Evolutionary conservation across 805 yeast genomes (phyloP).

Genomic region (Lipomyces lipofer): DNA sequence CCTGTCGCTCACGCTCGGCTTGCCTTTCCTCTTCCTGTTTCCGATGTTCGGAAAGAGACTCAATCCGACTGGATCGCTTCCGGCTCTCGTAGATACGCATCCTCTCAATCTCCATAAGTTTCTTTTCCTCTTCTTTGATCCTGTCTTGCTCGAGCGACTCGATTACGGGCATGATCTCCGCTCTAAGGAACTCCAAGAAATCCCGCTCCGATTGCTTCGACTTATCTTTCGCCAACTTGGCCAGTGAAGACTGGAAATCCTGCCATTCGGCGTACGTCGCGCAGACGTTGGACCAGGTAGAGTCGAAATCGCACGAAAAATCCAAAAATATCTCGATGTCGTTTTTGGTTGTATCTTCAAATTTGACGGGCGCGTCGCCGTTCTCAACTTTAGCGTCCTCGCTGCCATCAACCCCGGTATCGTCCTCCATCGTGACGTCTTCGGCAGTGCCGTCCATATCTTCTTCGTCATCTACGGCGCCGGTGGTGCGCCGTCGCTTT

Average conservation of each 20-base stretch:
- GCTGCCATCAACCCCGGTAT: background rate
- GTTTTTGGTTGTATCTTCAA: background rate
- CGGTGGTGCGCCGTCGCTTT: slow-evolving; percentile 18
- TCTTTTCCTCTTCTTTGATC: slow-evolving; percentile 31
- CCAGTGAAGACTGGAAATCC: slow-evolving; percentile 28
- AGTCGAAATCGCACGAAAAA: slow-evolving; percentile 26
- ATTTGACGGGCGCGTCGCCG: background rate
- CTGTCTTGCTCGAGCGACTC: slow-evolving; percentile 36
- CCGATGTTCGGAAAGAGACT: slow-evolving; percentile 31
- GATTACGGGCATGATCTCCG: slow-evolving; percentile 37
- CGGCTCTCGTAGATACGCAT: slow-evolving; percentile 37
- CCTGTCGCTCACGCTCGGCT: slow-evolving; percentile 20
- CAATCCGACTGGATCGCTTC: slow-evolving; percentile 40
- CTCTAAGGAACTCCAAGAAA: slow-evolving; percentile 29
- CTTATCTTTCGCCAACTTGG: slow-evolving; percentile 23
- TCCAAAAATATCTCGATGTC: slow-evolving; percentile 16
- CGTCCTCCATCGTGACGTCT: background rate
- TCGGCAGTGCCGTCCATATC: slow-evolving; percentile 12
- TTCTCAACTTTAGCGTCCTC: background rate
- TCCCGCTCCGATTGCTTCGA: slow-evolving; percentile 28
- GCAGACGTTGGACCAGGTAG: slow-evolving; percentile 40
- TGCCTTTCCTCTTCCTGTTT: slow-evolving; percentile 34
- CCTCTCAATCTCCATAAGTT: slow-evolving; percentile 35
- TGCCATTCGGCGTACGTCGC: slow-evolving; percentile 38
- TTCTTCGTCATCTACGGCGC: slow-evolving; percentile 25